Base-by-base conservation (phyloP, 352 stramenopile species). In the Phytophthora niederhauseri region DNA sequence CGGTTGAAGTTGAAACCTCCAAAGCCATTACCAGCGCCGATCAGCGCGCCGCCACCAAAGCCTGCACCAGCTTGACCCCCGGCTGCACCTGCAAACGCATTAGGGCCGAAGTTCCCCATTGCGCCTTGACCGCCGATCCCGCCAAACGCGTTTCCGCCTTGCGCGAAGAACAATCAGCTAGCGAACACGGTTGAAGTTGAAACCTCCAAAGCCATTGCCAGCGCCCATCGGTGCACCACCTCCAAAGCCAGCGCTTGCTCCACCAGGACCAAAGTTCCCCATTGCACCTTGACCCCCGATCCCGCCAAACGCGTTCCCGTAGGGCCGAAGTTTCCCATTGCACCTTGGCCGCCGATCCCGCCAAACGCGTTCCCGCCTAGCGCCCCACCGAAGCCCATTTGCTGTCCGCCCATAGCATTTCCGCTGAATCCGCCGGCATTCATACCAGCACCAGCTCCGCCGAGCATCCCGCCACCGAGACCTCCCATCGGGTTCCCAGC, bases 311-410 rank as follows among this genome's bases (percentile, higher is more conserved):
- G 31, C 31, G 31, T 14, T n/a, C n/a, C n/a, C n/a, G n/a, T 38
- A 4, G 31, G 31, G 31, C 31, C 31, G 19, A 61, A 53, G 56
- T 52, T 52, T 26, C 61, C 38, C 31, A 54, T 48, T n/a, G 24
- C 56, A 19, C 49, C 31, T 53, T 50, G 49, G 7, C 60, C 50
- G 22, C 49, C 50, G n/a, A 66, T 55, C 6, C 60, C 60, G 22
- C 49, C 50, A 14, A 66, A 60, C 12, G 22, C 60, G 41, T 59
- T 54, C 14, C 22, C 60, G 51, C 60, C 60, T 48, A 43, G 59
- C 17, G 51, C 51, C 6, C 36, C 36, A 20, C 20, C 58, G n/a
- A 72, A 68, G 45, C 58, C 55, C 58, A 58, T 57, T 19, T 28
- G 57, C 14, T 31, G 34, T 22, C 17, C 20, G 26, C 45, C 26